phyloP scores from a whole-genome alignment of 352 stramenopile genomes.

The Globisporangium radiosum region DNA sequence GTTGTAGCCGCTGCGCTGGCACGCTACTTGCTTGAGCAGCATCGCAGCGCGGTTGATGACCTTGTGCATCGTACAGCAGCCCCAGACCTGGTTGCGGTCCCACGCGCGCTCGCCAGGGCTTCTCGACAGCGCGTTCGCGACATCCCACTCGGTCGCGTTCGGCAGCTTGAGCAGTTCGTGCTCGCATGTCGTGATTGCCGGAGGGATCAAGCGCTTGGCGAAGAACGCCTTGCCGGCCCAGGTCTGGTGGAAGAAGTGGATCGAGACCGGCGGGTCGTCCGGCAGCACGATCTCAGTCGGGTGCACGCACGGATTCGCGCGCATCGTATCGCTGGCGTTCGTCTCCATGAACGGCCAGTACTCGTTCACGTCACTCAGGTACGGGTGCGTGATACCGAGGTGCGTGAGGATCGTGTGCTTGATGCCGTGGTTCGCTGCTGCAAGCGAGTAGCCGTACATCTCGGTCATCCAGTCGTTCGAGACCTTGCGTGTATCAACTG shows the following conservation, averaged over 20 bases:
- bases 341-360: slow-evolving; percentile 35
- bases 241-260: slow-evolving; percentile 51
- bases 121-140: not conserved
- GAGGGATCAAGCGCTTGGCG: slow-evolving; percentile 29
- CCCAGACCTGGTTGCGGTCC: not conserved
- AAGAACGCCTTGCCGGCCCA: slow-evolving; percentile 27
- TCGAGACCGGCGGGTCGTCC: slow-evolving; percentile 23
- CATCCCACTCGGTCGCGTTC: not conserved
- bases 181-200: slow-evolving; percentile 8
- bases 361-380: slow-evolving; percentile 18
- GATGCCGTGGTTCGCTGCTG: slow-evolving; percentile 42
- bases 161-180: slow-evolving; percentile 5
- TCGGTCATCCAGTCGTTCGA: slow-evolving; percentile 41
- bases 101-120: not conserved
- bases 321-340: slow-evolving; percentile 10
- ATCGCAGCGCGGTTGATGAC: not conserved
- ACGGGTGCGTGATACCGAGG: slow-evolving; percentile 37
- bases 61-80: not conserved
- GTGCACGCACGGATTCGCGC: slow-evolving; percentile 29
- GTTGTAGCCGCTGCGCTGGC: not conserved
- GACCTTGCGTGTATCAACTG: slow-evolving; percentile 14
- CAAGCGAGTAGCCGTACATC: slow-evolving; percentile 49
- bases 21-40: not conserved
- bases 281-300: slow-evolving; percentile 27
- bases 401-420: slow-evolving; percentile 47